phyloP scores from a whole-genome alignment of 495 filamentous ascomycete species.

The Parmelia sp. region DNA sequence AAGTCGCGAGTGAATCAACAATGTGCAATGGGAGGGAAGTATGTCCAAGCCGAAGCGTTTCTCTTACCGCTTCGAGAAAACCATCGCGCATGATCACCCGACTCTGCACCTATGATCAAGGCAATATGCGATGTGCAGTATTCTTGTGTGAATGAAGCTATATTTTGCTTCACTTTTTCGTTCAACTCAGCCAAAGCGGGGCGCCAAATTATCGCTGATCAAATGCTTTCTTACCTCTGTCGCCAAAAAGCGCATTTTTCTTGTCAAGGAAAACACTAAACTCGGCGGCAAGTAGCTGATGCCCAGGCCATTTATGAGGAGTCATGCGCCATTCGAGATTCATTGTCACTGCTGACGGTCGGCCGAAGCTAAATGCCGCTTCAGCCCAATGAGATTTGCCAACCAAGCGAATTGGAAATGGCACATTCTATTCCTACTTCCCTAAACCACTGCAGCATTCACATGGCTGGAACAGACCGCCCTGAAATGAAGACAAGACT shows the following conservation, averaged over 20 bases:
- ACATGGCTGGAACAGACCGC: background rate
- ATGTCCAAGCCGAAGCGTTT: background rate
- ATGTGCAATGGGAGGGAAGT: background rate
- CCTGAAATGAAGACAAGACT: background rate
- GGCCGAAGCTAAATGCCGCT: background rate
- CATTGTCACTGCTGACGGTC: background rate
- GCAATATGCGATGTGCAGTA: background rate
- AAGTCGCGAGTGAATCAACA: background rate
- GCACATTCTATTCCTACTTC: background rate
- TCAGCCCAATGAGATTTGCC: background rate
- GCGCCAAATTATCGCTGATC: background rate
- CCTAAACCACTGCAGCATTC: background rate
- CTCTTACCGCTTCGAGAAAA: background rate
- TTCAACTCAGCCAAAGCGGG: background rate
- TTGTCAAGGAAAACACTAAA: background rate
- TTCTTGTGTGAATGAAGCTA: background rate
- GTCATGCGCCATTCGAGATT: background rate
- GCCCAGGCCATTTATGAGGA: background rate
- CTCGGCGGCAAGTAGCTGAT: background rate
- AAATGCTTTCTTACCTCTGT: background rate
- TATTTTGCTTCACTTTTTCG: background rate
- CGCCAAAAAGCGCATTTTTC: background rate
- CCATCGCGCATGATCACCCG: background rate
- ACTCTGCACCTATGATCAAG: constrained; percentile 1
- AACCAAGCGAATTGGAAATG: background rate